These are phyloP conservation scores for Aureobasidium sp. DNA, from an alignment of 2,329 filamentous ascomycete genomes.

Conservation along the genomic window DNA sequence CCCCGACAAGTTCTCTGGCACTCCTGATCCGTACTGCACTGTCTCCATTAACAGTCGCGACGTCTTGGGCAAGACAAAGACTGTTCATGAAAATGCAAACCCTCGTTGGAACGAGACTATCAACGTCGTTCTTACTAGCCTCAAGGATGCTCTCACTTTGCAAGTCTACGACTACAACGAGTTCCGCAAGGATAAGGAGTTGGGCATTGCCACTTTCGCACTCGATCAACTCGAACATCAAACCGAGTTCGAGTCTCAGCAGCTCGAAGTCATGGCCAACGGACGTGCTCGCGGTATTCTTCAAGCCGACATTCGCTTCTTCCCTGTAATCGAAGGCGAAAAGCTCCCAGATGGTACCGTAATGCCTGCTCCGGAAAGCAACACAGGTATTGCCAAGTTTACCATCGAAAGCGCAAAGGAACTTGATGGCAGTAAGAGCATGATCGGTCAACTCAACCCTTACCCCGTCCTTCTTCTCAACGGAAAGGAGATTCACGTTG, in stretches of 20 bases:
- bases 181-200: conserved; percentile 90
- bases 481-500: conserved; percentile 80
- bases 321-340: conserved; percentile 73
- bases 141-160: conserved; percentile 79
- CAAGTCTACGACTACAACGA: conserved; percentile 91
- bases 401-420: conserved; percentile 95
- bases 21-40: conserved; percentile 80
- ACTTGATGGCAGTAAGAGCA: conserved; percentile 81
- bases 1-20: conserved; percentile 84
- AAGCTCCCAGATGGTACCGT: conserved; percentile 67
- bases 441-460: conserved; percentile 84
- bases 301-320: conserved; percentile 81
- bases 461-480: conserved; percentile 86
- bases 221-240: conserved; percentile 75
- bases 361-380: conserved; percentile 76
- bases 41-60: conserved; percentile 77
- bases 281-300: conserved; percentile 77
- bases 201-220: conserved; percentile 77
- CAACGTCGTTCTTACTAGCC: conserved; percentile 87
- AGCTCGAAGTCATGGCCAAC: conserved; percentile 73
- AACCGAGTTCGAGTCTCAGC: conserved; percentile 71
- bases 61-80: conserved; percentile 82
- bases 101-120: conserved; percentile 96
- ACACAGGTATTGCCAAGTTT: conserved; percentile 89
- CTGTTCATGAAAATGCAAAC: conserved; percentile 71